Evolutionary conservation across 139 green algal genomes (phyloP).

Genomic region (Pseudopediastrum boryanum): DNA sequence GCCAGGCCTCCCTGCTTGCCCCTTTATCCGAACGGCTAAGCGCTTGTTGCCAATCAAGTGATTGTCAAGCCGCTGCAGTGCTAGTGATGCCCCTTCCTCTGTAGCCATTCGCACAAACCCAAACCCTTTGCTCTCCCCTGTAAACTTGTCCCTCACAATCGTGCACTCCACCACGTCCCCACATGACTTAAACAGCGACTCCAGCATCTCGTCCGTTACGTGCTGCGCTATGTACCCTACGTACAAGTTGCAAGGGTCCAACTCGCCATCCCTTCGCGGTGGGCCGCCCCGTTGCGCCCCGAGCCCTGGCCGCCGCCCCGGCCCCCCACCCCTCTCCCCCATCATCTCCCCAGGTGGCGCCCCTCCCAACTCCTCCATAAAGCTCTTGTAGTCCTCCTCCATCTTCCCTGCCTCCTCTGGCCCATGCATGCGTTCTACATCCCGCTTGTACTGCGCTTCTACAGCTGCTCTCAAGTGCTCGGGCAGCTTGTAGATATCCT

Average conservation of each 20-base stretch:
- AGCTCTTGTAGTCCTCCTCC: constrained; percentile 94
- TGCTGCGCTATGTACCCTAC: constrained; percentile 78
- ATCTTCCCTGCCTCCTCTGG: constrained; percentile 48
- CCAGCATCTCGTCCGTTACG: constrained; percentile 65
- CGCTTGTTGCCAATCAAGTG: constrained; percentile 39
- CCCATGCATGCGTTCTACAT: constrained; percentile 61
- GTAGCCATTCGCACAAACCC: constrained; percentile 87
- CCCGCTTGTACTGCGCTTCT: constrained; percentile 79
- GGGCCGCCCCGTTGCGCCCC: neutral
- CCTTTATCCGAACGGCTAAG: constrained; percentile 26
- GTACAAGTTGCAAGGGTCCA: constrained; percentile 75
- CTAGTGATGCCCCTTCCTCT: constrained; percentile 5
- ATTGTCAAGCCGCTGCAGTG: constrained; percentile 29
- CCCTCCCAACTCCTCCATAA: constrained; percentile 62
- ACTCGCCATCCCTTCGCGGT: neutral
- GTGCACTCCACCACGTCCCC: constrained; percentile 59
- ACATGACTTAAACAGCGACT: constrained; percentile 72
- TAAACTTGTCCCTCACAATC: constrained; percentile 48
- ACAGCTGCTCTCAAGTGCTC: constrained; percentile 73
- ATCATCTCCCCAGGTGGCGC: neutral
- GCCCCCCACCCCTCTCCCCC: neutral
- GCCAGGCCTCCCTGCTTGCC: constrained; percentile 12
- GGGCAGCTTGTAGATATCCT: constrained; percentile 75
- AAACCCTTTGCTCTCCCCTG: constrained; percentile 66
- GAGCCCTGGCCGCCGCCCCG: neutral